Percentiles rank a stretch among this genome's conserved stretches.
Evolutionary conservation across 139 green algal genomes (phyloP).

Genomic region (Chlorella sp.): DNA sequence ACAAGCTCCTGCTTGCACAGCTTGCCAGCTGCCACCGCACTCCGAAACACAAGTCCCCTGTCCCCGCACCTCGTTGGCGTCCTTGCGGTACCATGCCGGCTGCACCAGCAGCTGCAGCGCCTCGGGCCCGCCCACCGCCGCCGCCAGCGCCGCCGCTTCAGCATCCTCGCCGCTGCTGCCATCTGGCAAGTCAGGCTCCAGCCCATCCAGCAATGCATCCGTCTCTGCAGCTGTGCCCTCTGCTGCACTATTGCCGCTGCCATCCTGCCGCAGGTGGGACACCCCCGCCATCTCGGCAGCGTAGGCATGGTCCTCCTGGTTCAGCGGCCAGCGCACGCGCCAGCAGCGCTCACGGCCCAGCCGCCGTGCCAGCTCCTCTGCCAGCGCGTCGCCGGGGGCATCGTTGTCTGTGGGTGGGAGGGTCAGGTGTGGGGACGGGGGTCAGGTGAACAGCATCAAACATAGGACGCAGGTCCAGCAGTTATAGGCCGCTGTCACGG

Average conservation of each 20-base stretch:
- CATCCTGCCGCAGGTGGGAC: not conserved
- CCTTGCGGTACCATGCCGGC: constrained; percentile 72
- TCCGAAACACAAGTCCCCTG: too few species aligned
- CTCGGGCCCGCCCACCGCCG: not conserved
- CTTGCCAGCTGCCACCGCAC: too few species aligned
- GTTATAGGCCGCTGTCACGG: too few species aligned
- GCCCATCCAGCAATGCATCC: not conserved
- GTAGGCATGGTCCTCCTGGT: constrained; percentile 41
- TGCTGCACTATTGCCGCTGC: not conserved
- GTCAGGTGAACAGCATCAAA: too few species aligned
- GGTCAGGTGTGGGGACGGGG: constrained; percentile 50
- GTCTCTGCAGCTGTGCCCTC: not conserved
- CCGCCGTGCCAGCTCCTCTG: constrained; percentile 87
- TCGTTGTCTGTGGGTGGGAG: constrained; percentile 89
- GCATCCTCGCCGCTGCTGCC: not conserved
- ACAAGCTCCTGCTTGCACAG: too few species aligned
- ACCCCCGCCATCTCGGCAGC: constrained; percentile 7
- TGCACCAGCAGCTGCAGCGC: constrained; percentile 13
- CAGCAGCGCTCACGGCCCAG: constrained; percentile 86
- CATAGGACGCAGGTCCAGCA: too few species aligned
- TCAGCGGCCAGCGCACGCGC: constrained; percentile 68
- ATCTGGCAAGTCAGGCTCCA: not conserved
- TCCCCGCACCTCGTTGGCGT: constrained; percentile 87
- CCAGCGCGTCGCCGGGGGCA: constrained; percentile 79
- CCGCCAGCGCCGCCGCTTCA: not conserved